Evolutionary conservation across 768 basidiomycete species (phyloP), one percentile per base, ranked within the genome.

Genomic region (Collybia mongolica): DNA sequence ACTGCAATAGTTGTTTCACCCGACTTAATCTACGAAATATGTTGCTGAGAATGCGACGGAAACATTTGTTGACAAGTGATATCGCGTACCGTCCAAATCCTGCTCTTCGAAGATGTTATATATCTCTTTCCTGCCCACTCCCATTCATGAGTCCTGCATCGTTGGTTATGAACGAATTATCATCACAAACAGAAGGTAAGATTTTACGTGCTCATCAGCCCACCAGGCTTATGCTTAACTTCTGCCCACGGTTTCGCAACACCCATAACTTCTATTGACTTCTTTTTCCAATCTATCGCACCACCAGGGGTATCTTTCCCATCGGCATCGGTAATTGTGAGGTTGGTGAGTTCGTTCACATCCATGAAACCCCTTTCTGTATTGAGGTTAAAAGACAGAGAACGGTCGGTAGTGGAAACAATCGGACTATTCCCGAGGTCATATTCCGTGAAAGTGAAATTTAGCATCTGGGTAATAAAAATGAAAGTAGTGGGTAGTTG

Each of bases 101-200:
- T 7, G 15, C 51, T 44, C 7, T 48, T 48, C 12, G 24, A 32
- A 22, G 20, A 52, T n/a, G 39, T 48, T 22, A 44, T 36, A 18
- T 57, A 59, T 44, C 46, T 57, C 15, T 28, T 51, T 15, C 50
- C 50, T 14, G 48, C 20, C 58, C 58, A 59, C 18, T 49, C 49
- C 58, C 58, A 59, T 44, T 59, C 55, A 24, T 20, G 46, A 29
- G 39, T 40, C 20, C 41, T 43, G 14, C 14, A 24, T 7, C 6
- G 6, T 26, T 26, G 7, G 24, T 26, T 7, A 26, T 26, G 18
- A 26, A 24, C 6, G 28, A 12, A 17, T 7, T 43, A 15, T 22
- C 8, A 22, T n/a, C 9, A 26, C 1, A 41, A 7, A 39, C 12
- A 20, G 35, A 32, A 40, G 8, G 39, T 20, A 39, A 1, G n/a